Evolutionary conservation across 2,329 filamentous ascomycete species (phyloP), one percentile per base, ranked within the genome.

Genomic region (Ophiostoma sp.): DNA sequence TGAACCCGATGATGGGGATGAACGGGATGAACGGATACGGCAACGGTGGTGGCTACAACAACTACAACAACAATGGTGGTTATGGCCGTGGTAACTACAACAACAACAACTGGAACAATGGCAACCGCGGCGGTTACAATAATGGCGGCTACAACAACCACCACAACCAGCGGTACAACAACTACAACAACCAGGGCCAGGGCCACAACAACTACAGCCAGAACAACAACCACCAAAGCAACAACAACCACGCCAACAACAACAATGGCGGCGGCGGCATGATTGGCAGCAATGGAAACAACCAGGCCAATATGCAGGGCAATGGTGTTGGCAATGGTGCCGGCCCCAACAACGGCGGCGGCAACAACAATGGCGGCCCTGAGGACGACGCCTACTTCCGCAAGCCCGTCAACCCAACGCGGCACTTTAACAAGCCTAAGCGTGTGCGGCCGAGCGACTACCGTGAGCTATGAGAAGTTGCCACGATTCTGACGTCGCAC

Each of bases 381-480:
- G 93, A 97, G 72, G 94, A 97, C 73, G 93, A 94, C 74, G 93
- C 96, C 7, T 99, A 99, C 83, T 97, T 98, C 81, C 89, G 96
- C 73, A 95, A 97, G 81, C 96, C 96, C 0, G 93, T 98, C 75
- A 99, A 99, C 80, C 95, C 95, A 2, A 93, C 97, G 80, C 90
- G 96, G 69, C 93, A 96, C 80, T 92, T 95, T 81, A 93, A 94
- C 79, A 89, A 92, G 78, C 91, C 94, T 78, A 89, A 92, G 76
- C 87, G 93, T 78, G 90, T 93, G 72, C 88, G 96, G 72, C 95
- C 95, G 12, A 96, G 93, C 80, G 96, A 99, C 83, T 98, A 96
- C 81, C 89, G 93, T 76, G 93, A 97, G 84, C 86, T 97, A 68
- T 95, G 79, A 84, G 42, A 9, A 31, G 4, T 48, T 19, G 42